Conservation (phyloP, 306 rosid species). For the Pyrus pyrifolia region DNA sequence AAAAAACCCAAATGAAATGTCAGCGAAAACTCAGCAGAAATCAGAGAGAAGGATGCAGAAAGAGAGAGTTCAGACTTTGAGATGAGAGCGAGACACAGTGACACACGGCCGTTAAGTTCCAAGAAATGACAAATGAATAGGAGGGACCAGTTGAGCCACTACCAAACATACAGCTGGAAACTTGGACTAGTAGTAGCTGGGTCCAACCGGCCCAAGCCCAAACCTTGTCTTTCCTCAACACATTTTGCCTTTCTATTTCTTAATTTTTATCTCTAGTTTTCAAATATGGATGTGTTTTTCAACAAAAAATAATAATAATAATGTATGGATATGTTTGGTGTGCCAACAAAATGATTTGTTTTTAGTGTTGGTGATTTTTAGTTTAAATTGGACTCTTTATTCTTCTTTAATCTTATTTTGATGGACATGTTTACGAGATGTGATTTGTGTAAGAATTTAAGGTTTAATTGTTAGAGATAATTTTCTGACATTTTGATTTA, state of each 20-base stretch:
- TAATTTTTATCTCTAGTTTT: not conserved
- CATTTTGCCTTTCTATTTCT: not conserved
- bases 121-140: not conserved
- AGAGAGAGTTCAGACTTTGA: not conserved
- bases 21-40: not conserved
- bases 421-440: too few species aligned
- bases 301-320: too few species aligned
- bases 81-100: not conserved
- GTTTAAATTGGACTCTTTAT: not conserved
- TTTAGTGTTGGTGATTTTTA: not conserved
- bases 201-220: slow-evolving; percentile 7
- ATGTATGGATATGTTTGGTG: not conserved
- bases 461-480: too few species aligned
- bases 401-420: not conserved
- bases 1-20: slow-evolving; percentile 3
- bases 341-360: not conserved
- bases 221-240: not conserved
- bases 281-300: not conserved
- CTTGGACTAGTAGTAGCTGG: not conserved
- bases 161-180: not conserved
- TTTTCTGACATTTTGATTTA: too few species aligned
- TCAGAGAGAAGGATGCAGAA: not conserved
- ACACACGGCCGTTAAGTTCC: slow-evolving; percentile 9
- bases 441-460: too few species aligned
- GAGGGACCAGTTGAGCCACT: not conserved